Base-by-base conservation (phyloP, 441 rosid genomes). In the Theobroma grandiflorum region DNA sequence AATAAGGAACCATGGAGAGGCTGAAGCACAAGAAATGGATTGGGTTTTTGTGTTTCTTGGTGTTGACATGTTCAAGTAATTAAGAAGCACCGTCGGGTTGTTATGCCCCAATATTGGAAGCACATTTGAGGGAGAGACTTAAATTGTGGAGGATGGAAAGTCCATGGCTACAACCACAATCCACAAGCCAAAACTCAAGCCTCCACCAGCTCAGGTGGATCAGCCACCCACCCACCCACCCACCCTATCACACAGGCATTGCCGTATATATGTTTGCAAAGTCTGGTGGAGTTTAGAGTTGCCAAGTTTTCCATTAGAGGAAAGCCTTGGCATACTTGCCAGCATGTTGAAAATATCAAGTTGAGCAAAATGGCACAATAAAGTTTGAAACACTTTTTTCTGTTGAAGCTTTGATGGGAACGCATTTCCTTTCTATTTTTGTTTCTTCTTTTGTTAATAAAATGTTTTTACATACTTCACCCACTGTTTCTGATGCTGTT, bases 61-160 rank as follows among this genome's bases (percentile, higher is more conserved):
- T 69, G 73, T 20, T n/a, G 2, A 22, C 57, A 47, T 47, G 58
- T 70, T 64, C 42, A 45, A 69, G 33, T 16, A 72, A 47, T 26
- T 26, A 26, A 26, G 31, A 26, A 26, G 74, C 75, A 50, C 2
- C 6, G 4, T 35, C 4, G 15, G 61, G 76, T 53, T 69, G 55
- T 65, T 63, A 1, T 73, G 85, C 77, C 82, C 75, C 58, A 64
- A 64, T 49, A 80, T 72, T 83, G 83, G 81, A 79, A 83, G 81
- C 81, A 65, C 72, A 58, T 79, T 76, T 79, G 80, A 79, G 83
- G 79, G 80, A 33, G 57, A 57, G 26, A 69, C 77, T 62, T 62
- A 31, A 26, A 35, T 3, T 57, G 18, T 3, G 75, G 40, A 40
- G 75, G 57, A 8, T 10, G 31, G 58, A 43, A 10, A 12, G 31